Conservation (phyloP, 129 eudicot genomes). For the Centrapalus pauciflorus region DNA sequence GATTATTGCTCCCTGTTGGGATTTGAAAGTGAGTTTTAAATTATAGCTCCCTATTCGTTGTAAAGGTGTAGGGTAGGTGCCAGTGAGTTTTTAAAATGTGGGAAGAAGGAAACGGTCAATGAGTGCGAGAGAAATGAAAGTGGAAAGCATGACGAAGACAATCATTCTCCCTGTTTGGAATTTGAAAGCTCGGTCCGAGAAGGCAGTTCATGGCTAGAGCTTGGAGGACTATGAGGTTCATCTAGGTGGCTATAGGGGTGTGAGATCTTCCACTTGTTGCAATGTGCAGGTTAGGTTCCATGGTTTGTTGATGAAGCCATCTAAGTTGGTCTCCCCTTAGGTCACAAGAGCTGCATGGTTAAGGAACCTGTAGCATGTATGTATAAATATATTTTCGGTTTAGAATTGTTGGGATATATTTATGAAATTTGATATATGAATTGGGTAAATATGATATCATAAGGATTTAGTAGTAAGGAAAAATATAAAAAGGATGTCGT, state of each 20-base stretch:
- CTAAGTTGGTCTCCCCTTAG: background rate
- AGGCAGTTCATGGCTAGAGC: conserved; percentile 39
- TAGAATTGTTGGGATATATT: too few species aligned
- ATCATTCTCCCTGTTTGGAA: conserved; percentile 40
- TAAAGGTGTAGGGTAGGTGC: too few species aligned
- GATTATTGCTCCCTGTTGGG: too few species aligned
- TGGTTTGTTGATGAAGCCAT: background rate
- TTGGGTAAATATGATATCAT: too few species aligned
- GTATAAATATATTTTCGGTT: too few species aligned
- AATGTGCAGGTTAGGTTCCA: conserved; percentile 29
- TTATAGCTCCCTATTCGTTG: too few species aligned
- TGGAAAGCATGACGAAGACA: conserved; percentile 28
- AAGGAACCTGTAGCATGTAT: conserved; percentile 21
- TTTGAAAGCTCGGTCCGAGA: conserved; percentile 24
- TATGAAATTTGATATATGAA: too few species aligned
- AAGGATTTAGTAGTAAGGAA: too few species aligned
- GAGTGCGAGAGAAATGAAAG: conserved; percentile 22
- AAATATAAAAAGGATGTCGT: too few species aligned
- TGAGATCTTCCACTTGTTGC: conserved; percentile 33
- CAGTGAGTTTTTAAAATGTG: too few species aligned
- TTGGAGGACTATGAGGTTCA: conserved; percentile 36
- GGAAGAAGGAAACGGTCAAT: too few species aligned
- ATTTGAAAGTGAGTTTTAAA: too few species aligned
- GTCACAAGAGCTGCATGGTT: conserved; percentile 13
- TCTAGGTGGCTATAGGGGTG: conserved; percentile 34